phyloP scores from a whole-genome alignment of 2,329 filamentous ascomycete species.

The Colletotrichum spinosum region DNA sequence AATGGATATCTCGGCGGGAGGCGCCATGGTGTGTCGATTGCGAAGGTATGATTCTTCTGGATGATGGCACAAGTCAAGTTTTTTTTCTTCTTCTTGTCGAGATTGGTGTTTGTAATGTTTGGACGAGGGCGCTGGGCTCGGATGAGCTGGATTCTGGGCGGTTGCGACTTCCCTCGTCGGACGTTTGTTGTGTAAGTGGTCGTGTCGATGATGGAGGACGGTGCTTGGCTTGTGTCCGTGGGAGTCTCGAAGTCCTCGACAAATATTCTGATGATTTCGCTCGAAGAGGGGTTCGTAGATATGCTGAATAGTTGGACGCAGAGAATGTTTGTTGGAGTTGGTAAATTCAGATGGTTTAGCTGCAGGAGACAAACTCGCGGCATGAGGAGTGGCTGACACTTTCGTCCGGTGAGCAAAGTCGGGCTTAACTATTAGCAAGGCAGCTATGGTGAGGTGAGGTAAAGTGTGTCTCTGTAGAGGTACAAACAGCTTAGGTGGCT shows the following conservation, averaged over 20 bases:
- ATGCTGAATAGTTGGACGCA: no score
- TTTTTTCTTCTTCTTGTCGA: not conserved
- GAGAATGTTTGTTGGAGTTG: not conserved
- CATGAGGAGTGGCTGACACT: no score
- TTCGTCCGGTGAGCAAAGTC: constrained; percentile 3
- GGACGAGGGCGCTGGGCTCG: constrained; percentile 19
- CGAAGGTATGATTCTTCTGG: not conserved
- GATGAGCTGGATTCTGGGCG: constrained; percentile 1
- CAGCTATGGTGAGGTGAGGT: no score
- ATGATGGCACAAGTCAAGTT: not conserved
- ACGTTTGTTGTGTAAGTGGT: constrained; percentile 10
- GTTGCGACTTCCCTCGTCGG: constrained; percentile 6
- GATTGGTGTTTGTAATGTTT: constrained; percentile 6
- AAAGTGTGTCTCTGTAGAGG: no score
- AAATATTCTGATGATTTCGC: no score
- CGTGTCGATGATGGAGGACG: no score
- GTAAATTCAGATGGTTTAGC: not conserved
- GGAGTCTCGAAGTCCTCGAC: no score
- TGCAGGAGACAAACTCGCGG: no score
- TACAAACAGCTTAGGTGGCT: no score
- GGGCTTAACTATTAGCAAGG: not conserved
- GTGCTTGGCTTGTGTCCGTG: no score
- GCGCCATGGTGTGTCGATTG: constrained; percentile 61
- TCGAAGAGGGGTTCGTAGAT: no score
- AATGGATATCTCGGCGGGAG: constrained; percentile 75